Base-by-base conservation (phyloP, 2,329 filamentous ascomycete species). In the Aspergillus texensis region DNA sequence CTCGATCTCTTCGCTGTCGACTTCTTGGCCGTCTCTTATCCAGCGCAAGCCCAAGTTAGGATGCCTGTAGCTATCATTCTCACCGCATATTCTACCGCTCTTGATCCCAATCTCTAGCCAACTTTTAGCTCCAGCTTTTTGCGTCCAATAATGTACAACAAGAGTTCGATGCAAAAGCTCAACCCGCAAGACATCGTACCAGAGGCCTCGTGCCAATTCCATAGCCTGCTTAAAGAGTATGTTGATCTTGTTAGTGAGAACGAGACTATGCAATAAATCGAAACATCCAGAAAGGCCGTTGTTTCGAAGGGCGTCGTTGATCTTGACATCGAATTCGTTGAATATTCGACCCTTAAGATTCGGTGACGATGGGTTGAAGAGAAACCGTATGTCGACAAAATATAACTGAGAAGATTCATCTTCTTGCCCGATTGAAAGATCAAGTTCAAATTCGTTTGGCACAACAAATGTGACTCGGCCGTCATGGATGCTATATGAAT, bases 391-490 rank as follows among this genome's bases (percentile, higher is more conserved):
- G 76, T 98, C 94, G 65, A 98, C 91, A 74, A 98, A 97, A 84
- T 91, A 97, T 74, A 96, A 96, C 71, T 96, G 94, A 60, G 91
- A 90, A 36, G 88, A 83, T 21, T 89, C 87, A 68, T 95, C 90
- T 73, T 98, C 94, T 69, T 94, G 91, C 21, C 91, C 92, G 66
- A 98, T 91, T 1, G 93, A 94, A 58, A 99, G 85, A 74, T 98
- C 95, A 24, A 98, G 87, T 76, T 98, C 94, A 71, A 97, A 97
- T 76, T 98, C 94, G 59, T 87, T 87, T 3, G 87, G 81, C 1
- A 98, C 91, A 54, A 83, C 86, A 76, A 99, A 99, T 0, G 93
- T 98, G 8, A 91, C 94, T 56, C 94, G 88, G n/a, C 96, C 95
- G 58, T 92, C 91, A 58, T 86, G 85, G 64, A 99, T 91, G 6